These are phyloP conservation scores for Zopfochytrium polystomum DNA, from an alignment of 371 early-diverging fungal genomes.

Conservation along the genomic window DNA sequence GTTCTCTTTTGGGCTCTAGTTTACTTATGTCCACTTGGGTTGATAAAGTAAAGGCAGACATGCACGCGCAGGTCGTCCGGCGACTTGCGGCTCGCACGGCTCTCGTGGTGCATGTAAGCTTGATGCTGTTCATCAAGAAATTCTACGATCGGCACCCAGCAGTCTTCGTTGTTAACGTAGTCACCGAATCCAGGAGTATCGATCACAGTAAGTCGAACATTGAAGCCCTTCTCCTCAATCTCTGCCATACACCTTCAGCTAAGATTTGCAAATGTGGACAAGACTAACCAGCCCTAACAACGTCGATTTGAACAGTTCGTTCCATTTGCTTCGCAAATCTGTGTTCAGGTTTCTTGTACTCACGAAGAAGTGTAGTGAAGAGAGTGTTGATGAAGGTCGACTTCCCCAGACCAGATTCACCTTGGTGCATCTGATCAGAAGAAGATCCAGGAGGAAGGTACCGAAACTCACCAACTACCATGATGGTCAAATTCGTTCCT, in stretches of 20 bases:
- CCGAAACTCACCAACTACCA: slow-evolving; percentile 86
- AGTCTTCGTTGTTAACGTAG: slow-evolving; percentile 83
- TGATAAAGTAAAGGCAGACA: slow-evolving; percentile 83
- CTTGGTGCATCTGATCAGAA: slow-evolving; percentile 33
- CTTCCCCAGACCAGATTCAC: slow-evolving; percentile 80
- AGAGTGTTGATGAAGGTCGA: slow-evolving; percentile 89
- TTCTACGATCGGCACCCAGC: slow-evolving; percentile 94
- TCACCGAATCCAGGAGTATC: slow-evolving; percentile 92
- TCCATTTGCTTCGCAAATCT: slow-evolving; percentile 73
- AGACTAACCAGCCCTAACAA: slow-evolving; percentile 80
- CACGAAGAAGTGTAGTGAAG: slow-evolving; percentile 79
- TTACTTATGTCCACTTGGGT: slow-evolving; percentile 85
- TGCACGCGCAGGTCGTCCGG: slow-evolving; percentile 88
- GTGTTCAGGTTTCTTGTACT: slow-evolving; percentile 75
- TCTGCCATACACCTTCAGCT: slow-evolving; percentile 46
- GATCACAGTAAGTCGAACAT: slow-evolving; percentile 84
- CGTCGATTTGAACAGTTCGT: slow-evolving; percentile 90
- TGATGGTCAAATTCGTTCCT: slow-evolving; percentile 91
- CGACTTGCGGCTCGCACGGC: slow-evolving; percentile 70
- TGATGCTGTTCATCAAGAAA: slow-evolving; percentile 96
- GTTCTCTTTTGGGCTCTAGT: neutral
- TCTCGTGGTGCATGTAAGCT: slow-evolving; percentile 83
- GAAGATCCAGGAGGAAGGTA: neutral
- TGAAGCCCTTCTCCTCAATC: slow-evolving; percentile 94
- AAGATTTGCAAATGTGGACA: neutral